Evolutionary conservation across 306 rosid species (phyloP), one percentile per base, ranked within the genome.

Genomic region (Pyrus betulifolia): DNA sequence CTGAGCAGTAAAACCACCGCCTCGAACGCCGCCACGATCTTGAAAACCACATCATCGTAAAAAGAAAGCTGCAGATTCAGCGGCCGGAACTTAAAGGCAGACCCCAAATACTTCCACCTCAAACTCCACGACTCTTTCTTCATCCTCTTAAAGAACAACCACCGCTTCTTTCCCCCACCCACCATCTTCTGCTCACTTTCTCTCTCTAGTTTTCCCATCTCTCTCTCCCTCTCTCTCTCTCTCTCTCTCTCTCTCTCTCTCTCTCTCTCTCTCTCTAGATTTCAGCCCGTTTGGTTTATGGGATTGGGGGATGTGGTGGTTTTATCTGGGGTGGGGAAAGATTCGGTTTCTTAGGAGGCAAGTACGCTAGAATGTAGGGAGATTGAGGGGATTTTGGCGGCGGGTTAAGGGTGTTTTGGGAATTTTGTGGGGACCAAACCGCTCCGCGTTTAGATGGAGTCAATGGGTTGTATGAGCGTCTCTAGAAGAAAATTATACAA

Each of bases 1-100:
- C 67, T 11, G 70, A 74, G 38, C 19, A 85, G 80, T 69, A 93
- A 78, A 4, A 86, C 66, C 11, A 91, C 42, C 5, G 91, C 90
- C 75, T 93, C 98, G 30, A 86, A 78, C 59, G 73, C 82, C 62
- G 96, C 89, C 2, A 88, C 54, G 31, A 93, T 55, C 88, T 82
- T 84, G 76, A 93, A 93, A 61, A 89, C 45, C 3, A 91, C 80
- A 38, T 84, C 71, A 67, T 91, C 82, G 27, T 88, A 0, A 67
- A 91, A 86, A 3, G 96, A 90, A 15, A 77, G 52, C 5, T 77
- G 86, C 45, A 91, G 42, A 59, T 54, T 62, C 77, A 87, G 51
- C 3, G 81, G 74, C 85, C 82, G 86, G 81, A 84, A 82, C 74
- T 79, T 91, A 88, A 91, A 91, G 0, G 87, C 75, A 8, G 93